phyloP scores from a whole-genome alignment of 192 early-diverging fungal genomes.

The Jimgerdemannia flammicorona region DNA sequence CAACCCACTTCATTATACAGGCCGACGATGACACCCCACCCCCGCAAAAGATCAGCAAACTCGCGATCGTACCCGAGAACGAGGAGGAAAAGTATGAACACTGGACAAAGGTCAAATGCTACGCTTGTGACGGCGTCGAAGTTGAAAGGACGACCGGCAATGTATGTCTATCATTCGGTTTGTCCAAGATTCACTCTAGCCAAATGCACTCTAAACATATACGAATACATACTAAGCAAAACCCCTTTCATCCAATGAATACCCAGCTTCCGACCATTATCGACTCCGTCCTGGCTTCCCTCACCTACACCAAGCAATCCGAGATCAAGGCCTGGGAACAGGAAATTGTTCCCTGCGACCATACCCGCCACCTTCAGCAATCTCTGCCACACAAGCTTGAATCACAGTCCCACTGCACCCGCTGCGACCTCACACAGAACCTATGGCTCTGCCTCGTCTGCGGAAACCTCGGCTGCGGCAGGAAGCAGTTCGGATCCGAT shows the following conservation, averaged over 20 bases:
- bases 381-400: conserved; percentile 40
- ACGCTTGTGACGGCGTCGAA: conserved; percentile 64
- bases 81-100: conserved; percentile 75
- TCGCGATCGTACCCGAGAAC: conserved; percentile 78
- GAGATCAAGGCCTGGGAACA: conserved; percentile 96
- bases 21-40: conserved; percentile 46
- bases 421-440: conserved; percentile 88
- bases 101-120: conserved; percentile 74
- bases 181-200: not conserved
- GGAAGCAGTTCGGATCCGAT: conserved; percentile 80
- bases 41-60: conserved; percentile 92
- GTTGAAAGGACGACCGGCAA: conserved; percentile 50
- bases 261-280: conserved; percentile 56
- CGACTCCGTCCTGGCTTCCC: conserved; percentile 66
- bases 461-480: conserved; percentile 91
- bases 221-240: no score
- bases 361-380: conserved; percentile 72
- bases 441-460: conserved; percentile 95
- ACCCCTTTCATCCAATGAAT: not conserved
- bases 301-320: conserved; percentile 78
- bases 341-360: conserved; percentile 75
- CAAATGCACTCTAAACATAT: no score
- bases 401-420: conserved; percentile 54
- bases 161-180: conserved; percentile 30
- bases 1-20: not conserved